Base-by-base conservation (phyloP, 1,284 basidiomycete genomes). In the Naganishia sp. region DNA sequence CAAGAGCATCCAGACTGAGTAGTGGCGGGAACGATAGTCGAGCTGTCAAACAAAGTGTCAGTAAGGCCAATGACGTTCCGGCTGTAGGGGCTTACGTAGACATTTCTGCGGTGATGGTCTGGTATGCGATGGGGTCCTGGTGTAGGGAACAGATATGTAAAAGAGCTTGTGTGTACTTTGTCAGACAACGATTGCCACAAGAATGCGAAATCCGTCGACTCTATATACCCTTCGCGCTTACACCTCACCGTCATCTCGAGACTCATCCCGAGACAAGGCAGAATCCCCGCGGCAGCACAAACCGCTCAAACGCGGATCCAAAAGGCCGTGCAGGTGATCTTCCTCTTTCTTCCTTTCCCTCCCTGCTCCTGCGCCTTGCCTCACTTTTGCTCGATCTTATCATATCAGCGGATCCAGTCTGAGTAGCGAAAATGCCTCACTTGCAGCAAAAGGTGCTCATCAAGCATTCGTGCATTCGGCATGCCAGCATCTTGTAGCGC, bases 1-100 rank as follows among this genome's bases (percentile, higher is more conserved):
- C 58, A 61, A 3, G 58, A 61, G 21, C 58, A 61, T 21, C 49
- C 39, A 11, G 58, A 61, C 45, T 61, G 58, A 25, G 58, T 61
- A 13, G 58, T 47, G 35, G 58, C 58, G 31, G 58, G 58, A 23
- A 61, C 58, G 39, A 28, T 61, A 10, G 58, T 61, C 39, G 58
- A 61, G 15, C 58, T 61, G 47, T 31, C 10, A 39, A 39, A 10
- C 35, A 43, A 51, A 51, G 46, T 9, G 32, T 39, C 7, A 39
- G 35, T 39, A 9, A 13, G 35, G 35, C 7, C 2, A 9, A 39
- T 13, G 35, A 13, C 7, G 35, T 39, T 39, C 7, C 35, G 9
- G 35, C 35, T 39, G 35, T 41, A 3, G 32, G 11, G 21, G 18
- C 58, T 43, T 31, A 60, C 57, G 57, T 60, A 60, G 57, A 60